These are phyloP conservation scores for Clonostachys byssicola DNA, from an alignment of 2,329 filamentous ascomycete genomes.

Conservation along the genomic window DNA sequence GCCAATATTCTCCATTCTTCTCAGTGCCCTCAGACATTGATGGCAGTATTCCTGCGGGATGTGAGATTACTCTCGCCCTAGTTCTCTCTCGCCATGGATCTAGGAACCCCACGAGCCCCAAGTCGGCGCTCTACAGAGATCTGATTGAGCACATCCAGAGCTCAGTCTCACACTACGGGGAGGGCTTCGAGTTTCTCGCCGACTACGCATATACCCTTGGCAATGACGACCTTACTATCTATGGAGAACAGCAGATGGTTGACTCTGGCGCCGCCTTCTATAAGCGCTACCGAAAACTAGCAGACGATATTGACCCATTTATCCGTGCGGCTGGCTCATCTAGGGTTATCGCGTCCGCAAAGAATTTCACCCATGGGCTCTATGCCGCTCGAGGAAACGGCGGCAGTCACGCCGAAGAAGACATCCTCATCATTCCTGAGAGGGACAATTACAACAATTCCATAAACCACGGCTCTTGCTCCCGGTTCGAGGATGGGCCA, in stretches of 20 bases:
- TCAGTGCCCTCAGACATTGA: constrained; percentile 65
- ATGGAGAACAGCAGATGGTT: constrained; percentile 65
- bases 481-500: constrained; percentile 60
- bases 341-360: constrained; percentile 70
- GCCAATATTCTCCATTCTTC: constrained; percentile 85
- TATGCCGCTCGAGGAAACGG: constrained; percentile 37
- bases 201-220: constrained; percentile 70
- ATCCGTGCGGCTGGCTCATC: constrained; percentile 66
- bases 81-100: constrained; percentile 82
- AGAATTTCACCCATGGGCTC: constrained; percentile 74
- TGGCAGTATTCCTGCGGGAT: constrained; percentile 57
- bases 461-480: constrained; percentile 70
- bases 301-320: constrained; percentile 58
- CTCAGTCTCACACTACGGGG: constrained; percentile 49
- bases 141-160: constrained; percentile 64
- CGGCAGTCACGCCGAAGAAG: constrained; percentile 39
- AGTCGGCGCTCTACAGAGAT: constrained; percentile 58
- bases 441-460: constrained; percentile 70
- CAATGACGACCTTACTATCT: constrained; percentile 62
- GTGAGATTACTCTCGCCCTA: constrained; percentile 74
- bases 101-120: constrained; percentile 70
- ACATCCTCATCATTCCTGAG: constrained; percentile 69
- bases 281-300: constrained; percentile 63
- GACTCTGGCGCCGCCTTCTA: constrained; percentile 77
- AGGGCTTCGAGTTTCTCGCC: constrained; percentile 65